These are phyloP conservation scores for Angomonas ambiguus DNA, from an alignment of 208 protist species.

Conservation along the genomic window DNA sequence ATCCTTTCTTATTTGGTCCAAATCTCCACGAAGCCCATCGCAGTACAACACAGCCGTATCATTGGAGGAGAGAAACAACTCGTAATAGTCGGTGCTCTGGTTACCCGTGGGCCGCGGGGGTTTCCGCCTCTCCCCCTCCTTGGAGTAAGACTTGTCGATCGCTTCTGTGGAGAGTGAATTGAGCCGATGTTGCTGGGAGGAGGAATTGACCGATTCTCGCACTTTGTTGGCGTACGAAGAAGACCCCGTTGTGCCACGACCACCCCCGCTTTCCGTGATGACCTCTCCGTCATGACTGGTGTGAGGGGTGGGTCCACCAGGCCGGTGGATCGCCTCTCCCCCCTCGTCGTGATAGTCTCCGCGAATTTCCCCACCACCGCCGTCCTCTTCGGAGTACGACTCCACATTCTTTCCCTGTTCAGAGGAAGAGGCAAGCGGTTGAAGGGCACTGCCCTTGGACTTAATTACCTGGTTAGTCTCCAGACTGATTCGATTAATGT, in stretches of 20 bases:
- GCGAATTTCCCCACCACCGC: background rate
- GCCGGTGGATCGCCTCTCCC: background rate
- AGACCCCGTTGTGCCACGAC: background rate
- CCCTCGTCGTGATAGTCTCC: background rate
- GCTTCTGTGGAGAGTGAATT: background rate
- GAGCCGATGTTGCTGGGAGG: background rate
- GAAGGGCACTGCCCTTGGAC: background rate
- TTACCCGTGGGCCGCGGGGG: background rate
- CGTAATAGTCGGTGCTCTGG: background rate
- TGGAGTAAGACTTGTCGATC: no score
- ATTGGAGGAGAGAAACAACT: background rate
- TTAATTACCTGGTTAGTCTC: background rate
- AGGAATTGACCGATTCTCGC: background rate
- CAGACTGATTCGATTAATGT: background rate
- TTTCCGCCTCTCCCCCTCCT: background rate
- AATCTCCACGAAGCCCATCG: background rate
- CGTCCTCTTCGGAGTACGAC: background rate
- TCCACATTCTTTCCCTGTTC: background rate
- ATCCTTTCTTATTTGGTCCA: slow-evolving; percentile 2
- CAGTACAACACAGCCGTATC: background rate
- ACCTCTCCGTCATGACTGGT: background rate
- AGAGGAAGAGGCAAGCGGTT: background rate
- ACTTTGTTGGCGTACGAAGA: background rate
- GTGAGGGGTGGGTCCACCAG: background rate
- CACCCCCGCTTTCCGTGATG: background rate